Base-by-base conservation (phyloP, 1,139 yeast genomes). In the Tardiomyces depauwii region DNA sequence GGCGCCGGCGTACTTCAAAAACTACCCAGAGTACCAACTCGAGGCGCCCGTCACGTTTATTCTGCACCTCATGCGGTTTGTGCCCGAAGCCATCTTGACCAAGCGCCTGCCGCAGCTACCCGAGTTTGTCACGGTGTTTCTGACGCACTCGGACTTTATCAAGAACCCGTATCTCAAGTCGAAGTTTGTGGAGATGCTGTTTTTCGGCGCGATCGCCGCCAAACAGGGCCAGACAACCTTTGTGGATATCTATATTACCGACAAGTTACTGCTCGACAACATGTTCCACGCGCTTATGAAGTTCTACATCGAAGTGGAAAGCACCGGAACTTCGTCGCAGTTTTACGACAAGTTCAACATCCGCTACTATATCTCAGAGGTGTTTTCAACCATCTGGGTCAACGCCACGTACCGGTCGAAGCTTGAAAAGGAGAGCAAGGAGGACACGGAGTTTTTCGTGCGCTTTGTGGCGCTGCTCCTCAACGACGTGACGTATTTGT, bases 111-210 rank as follows among this genome's bases (percentile, higher is more conserved):
- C 48, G 18, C 56, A 56, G 33, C 76, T 85, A 55, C 76, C 86
- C 43, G 89, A 85, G 53, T 81, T 87, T 59, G 71, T 83, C 2
- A 78, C 87, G 16, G 74, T 80, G 1, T 73, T 89, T 47, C 67
- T 91, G 56, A 77, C 96, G 61, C 85, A 94, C 61, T 91, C 96
- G 0, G 89, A 82, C 57, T 68, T 85, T 45, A 72, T 91, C 46
- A 87, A 94, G 49, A 93, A 91, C 60, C 98, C 98, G 0, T 96
- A 91, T 67, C 73, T 91, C 68, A 91, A 91, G 58, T 81, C 94
- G 13, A 78, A 82, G 57, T 68, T 91, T 47, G 83, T 87, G 23
- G 96, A 91, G 61, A 73, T 87, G 32, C 67, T 93, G 48, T 88
- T 82, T 56, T 71, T 74, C 53, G 97, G 97, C 0, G 71, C 89